Conservation (phyloP, 2,329 filamentous ascomycete genomes). For the Calonectria hawksworthii region DNA sequence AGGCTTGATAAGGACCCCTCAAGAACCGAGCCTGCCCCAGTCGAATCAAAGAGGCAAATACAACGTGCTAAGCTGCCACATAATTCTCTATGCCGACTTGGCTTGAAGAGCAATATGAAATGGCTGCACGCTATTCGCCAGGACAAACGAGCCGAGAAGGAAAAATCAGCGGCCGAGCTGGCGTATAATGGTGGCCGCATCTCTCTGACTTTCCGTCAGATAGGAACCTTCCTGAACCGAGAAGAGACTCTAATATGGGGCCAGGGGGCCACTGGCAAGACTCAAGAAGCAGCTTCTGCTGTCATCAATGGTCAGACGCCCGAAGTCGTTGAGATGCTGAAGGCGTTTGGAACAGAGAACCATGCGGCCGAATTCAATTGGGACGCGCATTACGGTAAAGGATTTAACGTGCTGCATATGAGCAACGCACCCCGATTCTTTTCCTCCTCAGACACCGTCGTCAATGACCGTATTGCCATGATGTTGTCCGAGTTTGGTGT, state of each 20-base stretch:
- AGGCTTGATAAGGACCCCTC: conserved; percentile 63
- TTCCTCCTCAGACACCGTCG: conserved; percentile 59
- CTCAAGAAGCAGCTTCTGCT: conserved; percentile 66
- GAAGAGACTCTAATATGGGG: conserved; percentile 85
- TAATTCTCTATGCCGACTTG: conserved; percentile 89
- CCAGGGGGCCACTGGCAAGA: conserved; percentile 85
- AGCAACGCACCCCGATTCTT: conserved; percentile 66
- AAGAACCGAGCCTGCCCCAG: conserved; percentile 28
- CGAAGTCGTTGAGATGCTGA: conserved; percentile 78
- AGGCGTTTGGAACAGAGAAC: conserved; percentile 89
- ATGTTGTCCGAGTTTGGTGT: conserved; percentile 65
- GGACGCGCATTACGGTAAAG: conserved; percentile 80
- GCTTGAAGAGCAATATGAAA: conserved; percentile 82
- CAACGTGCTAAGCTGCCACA: conserved; percentile 84
- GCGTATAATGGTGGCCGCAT: conserved; percentile 84
- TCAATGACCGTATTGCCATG: conserved; percentile 64
- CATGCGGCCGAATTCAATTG: conserved; percentile 80
- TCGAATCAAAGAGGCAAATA: conserved; percentile 60
- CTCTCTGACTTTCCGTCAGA: conserved; percentile 90
- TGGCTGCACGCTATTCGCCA: conserved; percentile 95
- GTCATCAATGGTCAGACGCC: conserved; percentile 79
- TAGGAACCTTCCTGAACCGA: conserved; percentile 84
- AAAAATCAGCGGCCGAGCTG: conserved; percentile 79
- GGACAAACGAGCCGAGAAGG: conserved; percentile 79
- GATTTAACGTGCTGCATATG: conserved; percentile 87